A percentile compares a stretch with the other conserved stretches of the same genome.
Evolutionary conservation across 805 yeast species (phyloP).

Genomic region (Komagataella populi): DNA sequence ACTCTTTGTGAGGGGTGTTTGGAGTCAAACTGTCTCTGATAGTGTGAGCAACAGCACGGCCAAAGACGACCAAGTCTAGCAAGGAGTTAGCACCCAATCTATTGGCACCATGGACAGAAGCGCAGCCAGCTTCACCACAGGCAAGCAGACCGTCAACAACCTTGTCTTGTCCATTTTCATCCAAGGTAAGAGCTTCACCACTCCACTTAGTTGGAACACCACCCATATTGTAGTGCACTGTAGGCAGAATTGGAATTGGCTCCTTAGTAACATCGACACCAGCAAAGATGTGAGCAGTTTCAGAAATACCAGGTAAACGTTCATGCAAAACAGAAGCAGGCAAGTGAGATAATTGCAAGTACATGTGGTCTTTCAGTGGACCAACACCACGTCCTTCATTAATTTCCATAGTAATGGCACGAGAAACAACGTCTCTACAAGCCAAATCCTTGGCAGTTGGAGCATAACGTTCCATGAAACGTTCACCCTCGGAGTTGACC

Average conservation of each 20-base stretch:
- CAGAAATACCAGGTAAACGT: conserved; percentile 98
- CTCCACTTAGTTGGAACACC: conserved; percentile 98
- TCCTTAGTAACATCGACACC: conserved; percentile 99
- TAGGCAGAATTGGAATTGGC: conserved; percentile 96
- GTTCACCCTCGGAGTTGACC: conserved; percentile 94
- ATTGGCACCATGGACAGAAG: conserved; percentile 98
- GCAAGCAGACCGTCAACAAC: conserved; percentile 90
- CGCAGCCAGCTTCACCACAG: conserved; percentile 99
- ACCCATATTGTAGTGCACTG: conserved; percentile 99
- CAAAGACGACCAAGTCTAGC: conserved; percentile 92
- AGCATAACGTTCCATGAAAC: conserved; percentile 99
- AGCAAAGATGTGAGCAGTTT: conserved; percentile 95
- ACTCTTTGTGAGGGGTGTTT: conserved; percentile 72
- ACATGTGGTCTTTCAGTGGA: conserved; percentile 89
- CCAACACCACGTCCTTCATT: conserved; percentile 99
- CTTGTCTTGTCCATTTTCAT: conserved; percentile 79
- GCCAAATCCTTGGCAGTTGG: conserved; percentile 98
- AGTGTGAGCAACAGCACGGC: conserved; percentile 95
- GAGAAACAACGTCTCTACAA: conserved; percentile 94
- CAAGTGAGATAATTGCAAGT: conserved; percentile 83
- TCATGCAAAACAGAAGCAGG: conserved; percentile 87
- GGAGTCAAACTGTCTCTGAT: conserved; percentile 78
- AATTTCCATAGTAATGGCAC: conserved; percentile 97
- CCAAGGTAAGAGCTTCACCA: conserved; percentile 83
- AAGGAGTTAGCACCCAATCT: conserved; percentile 98